Base-by-base conservation (phyloP, 441 rosid species). In the Corymbia citriodora region DNA sequence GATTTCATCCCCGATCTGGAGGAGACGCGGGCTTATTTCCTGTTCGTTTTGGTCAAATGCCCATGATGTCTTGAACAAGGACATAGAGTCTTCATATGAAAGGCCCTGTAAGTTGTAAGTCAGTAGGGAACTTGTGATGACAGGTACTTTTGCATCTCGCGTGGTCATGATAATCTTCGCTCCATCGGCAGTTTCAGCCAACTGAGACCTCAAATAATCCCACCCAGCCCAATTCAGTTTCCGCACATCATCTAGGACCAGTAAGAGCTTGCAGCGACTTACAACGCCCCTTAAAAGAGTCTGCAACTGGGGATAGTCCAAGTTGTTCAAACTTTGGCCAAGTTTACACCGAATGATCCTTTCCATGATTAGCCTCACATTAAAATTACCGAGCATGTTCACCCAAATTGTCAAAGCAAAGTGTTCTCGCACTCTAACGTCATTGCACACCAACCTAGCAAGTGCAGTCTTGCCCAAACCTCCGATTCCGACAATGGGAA, bases 1-100 rank as follows among this genome's bases (percentile, higher is more conserved):
- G 11, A 70, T 89, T 19, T 88, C 63, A 14, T 72, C 82, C 82
- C 49, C 27, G 21, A 72, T 72, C 82, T 72, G 49, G 82, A 72
- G 5, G 82, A 72, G 82, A 36, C 2, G 82, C 12, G 90, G 89
- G 81, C 87, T 79, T 2, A 27, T 19, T 27, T 85, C 57, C 74
- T 17, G 36, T 88, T 36, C 82, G 21, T n/a, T 31, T 87, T 65
- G 88, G 85, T 45, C 55, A 68, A 92, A 92, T 25, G 92, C 92
- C 74, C 36, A 55, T 27, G 88, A n/a, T n/a, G n/a, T 63, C 7
- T 74, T 45, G 59, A 90, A 90, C 49, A 72, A 72, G 82, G 82
- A 36, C 27, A 72, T 72, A 5, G 49, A 72, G 49, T 72, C 15
- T 36, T 72, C 82, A 72, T 19, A 49, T 5, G 82, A 10, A 6